Conservation (phyloP, 2,329 filamentous ascomycete species). For the Fusarium sp. region DNA sequence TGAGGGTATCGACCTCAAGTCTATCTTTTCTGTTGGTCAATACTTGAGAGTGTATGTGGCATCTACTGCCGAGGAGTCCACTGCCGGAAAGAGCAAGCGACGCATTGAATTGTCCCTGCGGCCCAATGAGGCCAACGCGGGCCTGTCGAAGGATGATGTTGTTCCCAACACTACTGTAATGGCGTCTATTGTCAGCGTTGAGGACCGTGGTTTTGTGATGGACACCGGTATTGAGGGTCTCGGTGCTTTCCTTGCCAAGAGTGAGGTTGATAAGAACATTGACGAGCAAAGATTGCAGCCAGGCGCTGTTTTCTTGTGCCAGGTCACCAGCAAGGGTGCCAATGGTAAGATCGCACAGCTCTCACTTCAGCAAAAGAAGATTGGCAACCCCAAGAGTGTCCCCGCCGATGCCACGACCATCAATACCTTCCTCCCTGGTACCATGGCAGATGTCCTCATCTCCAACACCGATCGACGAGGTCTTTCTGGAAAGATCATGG, state of each 20-base stretch:
- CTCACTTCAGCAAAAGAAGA: slow-evolving; percentile 75
- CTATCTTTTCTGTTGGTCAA: slow-evolving; percentile 84
- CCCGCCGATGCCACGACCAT: slow-evolving; percentile 84
- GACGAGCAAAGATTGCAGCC: slow-evolving; percentile 77
- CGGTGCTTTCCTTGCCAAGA: slow-evolving; percentile 85
- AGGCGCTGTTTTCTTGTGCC: slow-evolving; percentile 85
- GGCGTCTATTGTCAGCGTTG: slow-evolving; percentile 88
- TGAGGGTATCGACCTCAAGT: slow-evolving; percentile 74
- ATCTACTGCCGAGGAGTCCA: slow-evolving; percentile 76
- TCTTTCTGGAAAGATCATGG: slow-evolving; percentile 90
- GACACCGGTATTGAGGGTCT: slow-evolving; percentile 80
- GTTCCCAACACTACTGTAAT: slow-evolving; percentile 82
- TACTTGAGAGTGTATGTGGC: slow-evolving; percentile 86
- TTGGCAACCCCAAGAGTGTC: slow-evolving; percentile 72
- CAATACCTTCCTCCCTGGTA: slow-evolving; percentile 89
- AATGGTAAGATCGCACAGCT: slow-evolving; percentile 89
- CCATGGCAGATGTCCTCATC: slow-evolving; percentile 85
- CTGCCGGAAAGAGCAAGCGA: slow-evolving; percentile 72
- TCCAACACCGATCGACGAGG: slow-evolving; percentile 78
- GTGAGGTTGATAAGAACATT: slow-evolving; percentile 76
- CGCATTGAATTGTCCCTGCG: slow-evolving; percentile 89
- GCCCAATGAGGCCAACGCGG: slow-evolving; percentile 80
- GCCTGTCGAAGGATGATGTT: slow-evolving; percentile 76
- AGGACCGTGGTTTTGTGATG: slow-evolving; percentile 96
- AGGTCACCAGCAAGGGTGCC: slow-evolving; percentile 77